Evolutionary conservation across 192 early-diverging fungal genomes (phyloP).

Genomic region (Cladochytrium replicatum): DNA sequence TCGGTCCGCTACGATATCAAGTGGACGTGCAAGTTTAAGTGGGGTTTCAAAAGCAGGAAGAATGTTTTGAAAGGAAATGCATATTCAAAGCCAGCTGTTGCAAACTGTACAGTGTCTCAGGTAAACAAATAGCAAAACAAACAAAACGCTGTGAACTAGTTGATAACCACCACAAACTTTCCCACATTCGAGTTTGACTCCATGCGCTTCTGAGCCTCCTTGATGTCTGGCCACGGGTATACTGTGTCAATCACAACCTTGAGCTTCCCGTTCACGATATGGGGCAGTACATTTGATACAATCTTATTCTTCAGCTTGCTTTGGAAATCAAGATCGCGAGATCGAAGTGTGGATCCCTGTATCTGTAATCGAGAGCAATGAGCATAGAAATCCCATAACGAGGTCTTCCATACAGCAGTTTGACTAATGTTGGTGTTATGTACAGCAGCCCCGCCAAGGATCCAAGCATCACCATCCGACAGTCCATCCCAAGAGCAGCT

Average conservation of each 20-base stretch:
- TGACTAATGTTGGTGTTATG: slow-evolving; percentile 34
- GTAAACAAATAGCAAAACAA: too few relatives aligned
- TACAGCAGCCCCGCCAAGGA: slow-evolving; percentile 54
- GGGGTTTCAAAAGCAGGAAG: too few relatives aligned
- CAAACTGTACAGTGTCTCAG: too few relatives aligned
- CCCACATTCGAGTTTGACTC: slow-evolving; percentile 55
- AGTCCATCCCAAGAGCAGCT: slow-evolving; percentile 63
- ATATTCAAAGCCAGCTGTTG: too few relatives aligned
- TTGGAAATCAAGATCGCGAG: slow-evolving; percentile 56
- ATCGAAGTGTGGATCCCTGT: slow-evolving; percentile 60
- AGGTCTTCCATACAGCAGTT: too few relatives aligned
- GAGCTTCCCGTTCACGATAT: slow-evolving; percentile 34
- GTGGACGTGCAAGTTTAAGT: too few relatives aligned
- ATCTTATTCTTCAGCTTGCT: slow-evolving; percentile 37
- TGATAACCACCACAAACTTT: too few relatives aligned
- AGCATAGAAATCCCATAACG: too few relatives aligned
- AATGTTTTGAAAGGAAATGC: too few relatives aligned
- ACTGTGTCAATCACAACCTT: slow-evolving; percentile 45
- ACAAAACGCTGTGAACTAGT: too few relatives aligned
- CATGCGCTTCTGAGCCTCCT: slow-evolving; percentile 53
- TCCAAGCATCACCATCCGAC: slow-evolving; percentile 73
- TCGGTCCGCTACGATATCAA: too few relatives aligned
- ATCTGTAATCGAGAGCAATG: slow-evolving; percentile 34
- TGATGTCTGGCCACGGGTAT: slow-evolving; percentile 59
- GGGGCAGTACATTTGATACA: slow-evolving; percentile 39